These are phyloP conservation scores for Tolypocladium guangdongense DNA, from an alignment of 2,329 filamentous ascomycete genomes.

Conservation along the genomic window DNA sequence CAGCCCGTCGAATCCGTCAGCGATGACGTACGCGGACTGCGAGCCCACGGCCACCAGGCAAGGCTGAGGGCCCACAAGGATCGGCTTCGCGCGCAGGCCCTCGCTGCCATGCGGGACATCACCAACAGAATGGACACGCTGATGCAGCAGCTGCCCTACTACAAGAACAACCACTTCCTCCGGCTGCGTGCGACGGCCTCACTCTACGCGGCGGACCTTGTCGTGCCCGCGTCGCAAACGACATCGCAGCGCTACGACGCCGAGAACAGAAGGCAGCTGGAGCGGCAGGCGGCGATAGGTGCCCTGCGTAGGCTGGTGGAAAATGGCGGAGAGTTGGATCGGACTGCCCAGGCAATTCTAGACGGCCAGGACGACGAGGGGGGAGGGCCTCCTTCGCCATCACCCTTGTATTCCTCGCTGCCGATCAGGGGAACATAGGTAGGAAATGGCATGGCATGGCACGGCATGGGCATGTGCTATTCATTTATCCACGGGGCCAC, in stretches of 20 bases:
- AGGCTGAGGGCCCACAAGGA: conserved; percentile 20
- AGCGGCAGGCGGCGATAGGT: conserved; percentile 16
- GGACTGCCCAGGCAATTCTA: conserved; percentile 10
- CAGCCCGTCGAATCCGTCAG: neutral
- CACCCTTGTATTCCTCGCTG: conserved; percentile 20
- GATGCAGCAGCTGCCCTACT: conserved; percentile 59
- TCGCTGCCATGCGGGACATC: conserved; percentile 50
- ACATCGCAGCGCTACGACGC: conserved; percentile 11
- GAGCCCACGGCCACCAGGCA: conserved; percentile 6
- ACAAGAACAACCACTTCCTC: conserved; percentile 54
- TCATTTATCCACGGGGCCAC: neutral
- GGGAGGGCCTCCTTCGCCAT: conserved; percentile 16
- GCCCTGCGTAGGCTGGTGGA: conserved; percentile 16
- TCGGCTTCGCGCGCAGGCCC: conserved; percentile 36
- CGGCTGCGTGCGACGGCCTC: conserved; percentile 63
- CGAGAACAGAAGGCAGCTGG: conserved; percentile 12
- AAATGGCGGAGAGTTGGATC: conserved; percentile 18
- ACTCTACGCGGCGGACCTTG: conserved; percentile 64
- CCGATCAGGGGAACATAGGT: conserved; percentile 13
- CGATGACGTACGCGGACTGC: conserved; percentile 2
- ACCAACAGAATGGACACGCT: conserved; percentile 59
- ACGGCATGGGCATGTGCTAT: neutral
- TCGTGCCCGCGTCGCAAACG: conserved; percentile 25
- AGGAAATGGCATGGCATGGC: neutral
- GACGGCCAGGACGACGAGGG: conserved; percentile 14